Conservation (phyloP, 2,329 filamentous ascomycete genomes). For the Microsporum canis region DNA sequence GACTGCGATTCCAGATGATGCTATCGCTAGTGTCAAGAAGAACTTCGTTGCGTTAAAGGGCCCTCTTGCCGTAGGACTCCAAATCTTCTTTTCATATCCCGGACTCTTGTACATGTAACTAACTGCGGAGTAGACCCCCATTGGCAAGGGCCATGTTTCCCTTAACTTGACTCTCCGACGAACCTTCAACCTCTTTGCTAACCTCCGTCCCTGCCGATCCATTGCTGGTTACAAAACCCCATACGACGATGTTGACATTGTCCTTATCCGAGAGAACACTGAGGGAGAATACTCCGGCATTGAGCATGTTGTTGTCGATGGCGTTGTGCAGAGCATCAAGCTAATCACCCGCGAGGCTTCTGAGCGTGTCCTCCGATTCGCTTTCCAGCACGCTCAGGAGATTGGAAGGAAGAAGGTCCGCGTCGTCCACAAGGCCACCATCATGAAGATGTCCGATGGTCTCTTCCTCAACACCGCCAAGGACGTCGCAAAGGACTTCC, state of each 20-base stretch:
- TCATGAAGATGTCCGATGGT: conserved; percentile 99
- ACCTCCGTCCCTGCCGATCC: conserved; percentile 93
- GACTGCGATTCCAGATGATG: conserved; percentile 84
- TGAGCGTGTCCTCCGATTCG: conserved; percentile 91
- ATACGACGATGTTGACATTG: conserved; percentile 92
- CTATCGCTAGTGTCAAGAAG: conserved; percentile 83
- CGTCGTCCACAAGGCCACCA: conserved; percentile 98
- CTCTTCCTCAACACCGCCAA: conserved; percentile 85
- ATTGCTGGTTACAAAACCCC: conserved; percentile 97
- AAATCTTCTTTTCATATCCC: not conserved
- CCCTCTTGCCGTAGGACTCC: conserved; percentile 66
- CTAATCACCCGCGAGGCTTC: conserved; percentile 92
- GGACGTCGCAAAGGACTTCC: conserved; percentile 88
- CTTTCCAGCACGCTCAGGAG: conserved; percentile 93
- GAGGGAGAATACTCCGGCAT: conserved; percentile 99
- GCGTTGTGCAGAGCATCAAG: conserved; percentile 98
- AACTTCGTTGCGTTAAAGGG: conserved; percentile 99
- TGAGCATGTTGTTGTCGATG: conserved; percentile 94
- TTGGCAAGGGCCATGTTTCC: conserved; percentile 98
- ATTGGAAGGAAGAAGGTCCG: conserved; percentile 94
- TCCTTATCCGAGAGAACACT: conserved; percentile 98
- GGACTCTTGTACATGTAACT: not conserved
- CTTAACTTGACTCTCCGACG: conserved; percentile 96
- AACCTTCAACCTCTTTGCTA: conserved; percentile 99
- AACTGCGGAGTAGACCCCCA: conserved; percentile 54